Conservation (phyloP, 139 green algal species). For the Microglena sp. region DNA sequence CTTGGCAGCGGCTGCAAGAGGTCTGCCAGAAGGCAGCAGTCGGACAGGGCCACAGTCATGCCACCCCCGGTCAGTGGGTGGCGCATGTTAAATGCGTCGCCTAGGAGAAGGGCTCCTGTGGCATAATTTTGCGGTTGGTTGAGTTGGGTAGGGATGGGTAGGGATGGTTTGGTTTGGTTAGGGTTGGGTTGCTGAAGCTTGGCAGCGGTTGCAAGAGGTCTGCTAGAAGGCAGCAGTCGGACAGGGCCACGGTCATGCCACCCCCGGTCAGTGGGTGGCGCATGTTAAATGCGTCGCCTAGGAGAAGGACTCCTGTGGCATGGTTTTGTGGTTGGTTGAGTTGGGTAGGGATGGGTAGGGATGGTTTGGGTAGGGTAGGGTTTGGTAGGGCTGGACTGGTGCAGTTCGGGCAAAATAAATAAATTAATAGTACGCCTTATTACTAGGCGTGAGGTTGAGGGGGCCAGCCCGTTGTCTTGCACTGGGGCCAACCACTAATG, state of each 20-base stretch:
- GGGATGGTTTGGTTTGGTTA: too few relatives aligned
- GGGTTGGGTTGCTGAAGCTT: background rate
- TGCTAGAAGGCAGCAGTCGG: constrained; percentile 58
- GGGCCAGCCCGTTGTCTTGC: too few relatives aligned
- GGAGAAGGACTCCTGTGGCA: constrained; percentile 69
- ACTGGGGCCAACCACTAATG: too few relatives aligned
- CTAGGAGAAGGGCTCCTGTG: constrained; percentile 82
- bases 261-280: constrained; percentile 86
- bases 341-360: too few relatives aligned
- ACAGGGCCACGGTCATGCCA: constrained; percentile 84
- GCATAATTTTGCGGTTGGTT: constrained; percentile 39
- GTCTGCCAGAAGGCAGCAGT: constrained; percentile 53
- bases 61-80: constrained; percentile 84
- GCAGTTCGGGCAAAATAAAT: too few relatives aligned
- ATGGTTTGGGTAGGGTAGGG: too few relatives aligned
- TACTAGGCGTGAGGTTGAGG: too few relatives aligned
- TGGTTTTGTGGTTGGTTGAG: constrained; percentile 34
- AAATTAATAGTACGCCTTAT: too few relatives aligned
- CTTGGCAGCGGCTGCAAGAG: constrained; percentile 55
- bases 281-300: constrained; percentile 99
- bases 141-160: constrained; percentile 4
- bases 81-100: constrained; percentile 98
- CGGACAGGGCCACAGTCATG: constrained; percentile 84
- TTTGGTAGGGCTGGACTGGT: too few relatives aligned
- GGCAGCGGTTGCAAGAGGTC: constrained; percentile 33